Conservation (phyloP, 139 green algal genomes). For the Nannochloris sp. region DNA sequence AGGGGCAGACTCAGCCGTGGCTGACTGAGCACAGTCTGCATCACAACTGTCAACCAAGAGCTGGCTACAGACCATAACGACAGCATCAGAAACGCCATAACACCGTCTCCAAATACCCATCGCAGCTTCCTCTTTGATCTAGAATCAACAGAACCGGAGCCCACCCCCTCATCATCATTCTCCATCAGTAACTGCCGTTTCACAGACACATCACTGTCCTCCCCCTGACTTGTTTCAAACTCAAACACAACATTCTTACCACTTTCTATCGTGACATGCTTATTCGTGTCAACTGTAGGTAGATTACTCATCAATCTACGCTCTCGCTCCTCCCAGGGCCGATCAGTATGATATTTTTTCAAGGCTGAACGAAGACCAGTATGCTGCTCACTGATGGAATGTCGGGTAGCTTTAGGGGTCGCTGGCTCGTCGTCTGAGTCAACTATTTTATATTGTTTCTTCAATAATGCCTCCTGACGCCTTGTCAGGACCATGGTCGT, state of each 20-base stretch:
- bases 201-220: background rate
- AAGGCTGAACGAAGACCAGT: constrained; percentile 11
- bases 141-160: too few species aligned
- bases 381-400: background rate
- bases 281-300: background rate
- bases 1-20: background rate
- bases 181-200: background rate
- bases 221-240: constrained; percentile 9
- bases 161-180: background rate
- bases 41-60: constrained; percentile 7
- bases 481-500: constrained; percentile 10
- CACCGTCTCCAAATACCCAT: background rate
- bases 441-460: constrained; percentile 6
- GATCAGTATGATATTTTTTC: constrained; percentile 1
- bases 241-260: constrained; percentile 20
- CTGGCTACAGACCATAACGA: constrained; percentile 5
- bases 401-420: background rate
- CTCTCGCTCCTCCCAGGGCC: constrained; percentile 7
- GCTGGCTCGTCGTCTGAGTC: background rate
- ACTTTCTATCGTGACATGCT: constrained; percentile 24
- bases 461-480: constrained; percentile 5
- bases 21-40: background rate
- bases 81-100: background rate
- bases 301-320: background rate
- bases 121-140: background rate